Base-by-base conservation (phyloP, 345 rosid species). In the Leavenworthia alabamica region DNA sequence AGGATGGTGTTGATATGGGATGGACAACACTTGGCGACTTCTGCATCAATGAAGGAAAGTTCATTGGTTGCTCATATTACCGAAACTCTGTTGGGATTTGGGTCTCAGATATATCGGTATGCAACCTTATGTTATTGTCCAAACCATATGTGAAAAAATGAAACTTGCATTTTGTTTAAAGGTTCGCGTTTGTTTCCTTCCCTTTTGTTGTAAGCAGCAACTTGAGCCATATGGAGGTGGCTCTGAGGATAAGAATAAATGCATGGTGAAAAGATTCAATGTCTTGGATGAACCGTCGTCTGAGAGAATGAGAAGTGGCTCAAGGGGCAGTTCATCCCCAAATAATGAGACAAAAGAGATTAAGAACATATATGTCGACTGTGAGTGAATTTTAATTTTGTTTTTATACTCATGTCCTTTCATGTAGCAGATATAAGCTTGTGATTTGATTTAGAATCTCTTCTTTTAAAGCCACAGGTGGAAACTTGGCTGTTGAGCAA, bases 1-100 rank as follows among this genome's bases (percentile, higher is more conserved):
- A 75, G 71, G 97, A 90, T 69, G 35, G 84, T 54, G 74, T 84
- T 71, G 86, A 84, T 71, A 82, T 90, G 74, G 90, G 90, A 56
- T 94, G 97, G 97, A 86, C 93, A 57, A 78, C 89, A n/a, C 95
- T 94, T 55, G 84, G 86, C 66, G 99, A 90, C 77, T 68, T 88
- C 57, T 88, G 90, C 78, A 84, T 88, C 78, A 80, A 81, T 3
- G 90, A 84, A 42, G 92, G 81, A 60, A 90, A 84, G 71, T 81
- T 94, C 80, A 63, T 94, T 77, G 95, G 90, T 54, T 87, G 96
- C 61, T 94, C 99, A 10, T 82, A 78, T 62, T 84, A 80, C 68
- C 82, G 49, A 65, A 86, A 81, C 65, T 81, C 93, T 53, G 79
- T 94, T 48, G 93, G 85, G 67, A 79, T 90, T 66, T 94, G 99